phyloP scores from a whole-genome alignment of 768 basidiomycete genomes.

The Lentinus tigrinus region DNA sequence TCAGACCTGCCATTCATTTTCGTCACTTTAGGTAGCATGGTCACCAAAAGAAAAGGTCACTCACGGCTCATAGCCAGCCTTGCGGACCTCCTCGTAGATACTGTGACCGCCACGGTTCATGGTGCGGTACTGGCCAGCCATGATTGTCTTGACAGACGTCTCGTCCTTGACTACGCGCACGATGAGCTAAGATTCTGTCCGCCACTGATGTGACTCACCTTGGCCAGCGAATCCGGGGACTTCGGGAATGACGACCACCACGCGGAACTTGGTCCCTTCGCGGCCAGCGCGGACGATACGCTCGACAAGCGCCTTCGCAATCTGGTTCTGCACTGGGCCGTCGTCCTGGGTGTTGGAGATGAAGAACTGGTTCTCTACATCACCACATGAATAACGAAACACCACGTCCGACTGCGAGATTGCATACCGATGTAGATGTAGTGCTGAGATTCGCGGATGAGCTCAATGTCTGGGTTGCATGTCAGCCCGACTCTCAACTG shows the following conservation, averaged over 20 bases:
- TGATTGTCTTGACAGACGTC: slow-evolving; percentile 68
- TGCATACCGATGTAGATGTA: slow-evolving; percentile 87
- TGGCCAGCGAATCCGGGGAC: slow-evolving; percentile 84
- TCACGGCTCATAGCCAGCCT: slow-evolving; percentile 77
- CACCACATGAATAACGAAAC: not conserved
- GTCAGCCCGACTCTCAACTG: too few relatives aligned
- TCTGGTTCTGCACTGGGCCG: slow-evolving; percentile 70
- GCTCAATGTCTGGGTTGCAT: slow-evolving; percentile 58
- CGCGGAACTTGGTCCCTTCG: slow-evolving; percentile 76
- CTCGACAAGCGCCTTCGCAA: slow-evolving; percentile 80
- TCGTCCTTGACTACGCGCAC: slow-evolving; percentile 60
- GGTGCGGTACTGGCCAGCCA: slow-evolving; percentile 85
- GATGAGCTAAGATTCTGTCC: not conserved
- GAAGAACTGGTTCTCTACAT: slow-evolving; percentile 80
- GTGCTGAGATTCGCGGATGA: slow-evolving; percentile 84
- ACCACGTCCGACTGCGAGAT: not conserved
- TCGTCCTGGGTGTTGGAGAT: slow-evolving; percentile 70
- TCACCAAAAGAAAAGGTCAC: not conserved
- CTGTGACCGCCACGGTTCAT: slow-evolving; percentile 88
- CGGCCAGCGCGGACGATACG: slow-evolving; percentile 81
- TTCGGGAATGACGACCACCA: slow-evolving; percentile 86
- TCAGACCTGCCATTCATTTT: slow-evolving; percentile 48
- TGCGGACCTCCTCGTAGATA: slow-evolving; percentile 80
- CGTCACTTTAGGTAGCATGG: not conserved
- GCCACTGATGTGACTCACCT: not conserved